Base-by-base conservation (phyloP, 2,329 filamentous ascomycete species). In the Sarocladium strictum region DNA sequence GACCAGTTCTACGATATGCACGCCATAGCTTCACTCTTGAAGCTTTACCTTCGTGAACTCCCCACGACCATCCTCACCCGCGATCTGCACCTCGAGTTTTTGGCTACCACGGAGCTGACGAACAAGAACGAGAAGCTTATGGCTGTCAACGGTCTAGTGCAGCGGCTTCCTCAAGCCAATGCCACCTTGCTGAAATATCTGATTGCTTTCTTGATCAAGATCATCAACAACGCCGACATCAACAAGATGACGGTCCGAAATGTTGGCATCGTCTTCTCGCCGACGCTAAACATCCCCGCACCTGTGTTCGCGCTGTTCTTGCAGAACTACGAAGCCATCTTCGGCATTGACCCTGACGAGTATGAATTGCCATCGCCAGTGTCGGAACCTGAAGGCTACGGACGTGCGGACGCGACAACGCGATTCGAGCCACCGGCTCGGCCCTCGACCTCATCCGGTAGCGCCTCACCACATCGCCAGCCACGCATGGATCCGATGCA, bases 231-330 rank as follows among this genome's bases (percentile, higher is more conserved):
- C 62, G 79, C 90, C 6, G 86, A 89, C 62, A 77, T 87, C 58
- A 99, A 99, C 76, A 97, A 97, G 77, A 99, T 99, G 94, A 97
- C 89, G 11, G 89, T 97, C 53, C 86, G 93, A 60, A 99, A 99
- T 65, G 90, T 99, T 54, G 93, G 94, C 59, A 97, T 99, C 62
- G 93, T 99, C 55, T 99, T 99, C 69, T 96, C 94, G 15, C 94
- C 94, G 0, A 97, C 94, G 0, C 79, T 99, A 54, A 97, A 97
- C 68, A 96, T 99, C 41, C 93, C 94, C 0, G 91, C 91, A 0
- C 92, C 93, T 0, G 87, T 99, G 11, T 97, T 99, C 67, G 91
- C 92, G 3, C 81, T 95, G 69, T 94, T 99, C 69, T 78, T 99
- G 56, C 92, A 94, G 59, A 92, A 97, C 64, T 97, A 90, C 65